Evolutionary conservation across 2,329 filamentous ascomycete species (phyloP).

Genomic region (Fulvia fulva): DNA sequence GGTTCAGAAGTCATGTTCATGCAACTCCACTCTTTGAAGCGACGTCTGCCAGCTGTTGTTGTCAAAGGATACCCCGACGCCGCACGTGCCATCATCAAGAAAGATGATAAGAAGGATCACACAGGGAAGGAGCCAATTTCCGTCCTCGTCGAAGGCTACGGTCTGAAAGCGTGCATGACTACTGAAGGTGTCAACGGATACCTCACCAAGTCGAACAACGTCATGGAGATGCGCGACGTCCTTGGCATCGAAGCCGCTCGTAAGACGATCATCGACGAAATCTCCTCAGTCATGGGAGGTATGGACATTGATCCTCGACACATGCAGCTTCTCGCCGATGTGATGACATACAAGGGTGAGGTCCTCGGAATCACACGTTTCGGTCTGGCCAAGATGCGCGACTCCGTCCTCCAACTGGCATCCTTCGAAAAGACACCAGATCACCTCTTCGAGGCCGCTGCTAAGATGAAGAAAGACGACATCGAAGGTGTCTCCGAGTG

Average conservation of each 20-base stretch:
- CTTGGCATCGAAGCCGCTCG: conserved; percentile 94
- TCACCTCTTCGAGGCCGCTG: conserved; percentile 91
- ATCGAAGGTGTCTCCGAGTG: conserved; percentile 94
- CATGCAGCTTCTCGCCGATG: conserved; percentile 94
- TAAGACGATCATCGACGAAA: conserved; percentile 83
- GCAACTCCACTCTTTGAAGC: conserved; percentile 80
- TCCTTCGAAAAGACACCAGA: conserved; percentile 98
- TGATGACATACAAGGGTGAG: conserved; percentile 99
- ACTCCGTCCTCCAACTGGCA: conserved; percentile 87
- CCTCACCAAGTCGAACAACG: conserved; percentile 71
- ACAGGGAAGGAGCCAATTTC: conserved; percentile 55
- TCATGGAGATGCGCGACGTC: conserved; percentile 83
- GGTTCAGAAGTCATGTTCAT: conserved; percentile 64
- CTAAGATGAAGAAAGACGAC: conserved; percentile 82
- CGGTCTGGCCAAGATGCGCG: conserved; percentile 92
- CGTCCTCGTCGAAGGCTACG: conserved; percentile 88
- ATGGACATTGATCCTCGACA: conserved; percentile 97
- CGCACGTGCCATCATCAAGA: conserved; percentile 82
- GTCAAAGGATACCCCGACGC: conserved; percentile 88
- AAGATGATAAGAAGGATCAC: conserved; percentile 62
- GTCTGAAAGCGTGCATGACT: conserved; percentile 82
- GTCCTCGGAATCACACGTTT: conserved; percentile 95
- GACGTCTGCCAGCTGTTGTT: conserved; percentile 73
- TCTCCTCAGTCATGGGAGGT: conserved; percentile 79
- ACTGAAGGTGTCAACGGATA: conserved; percentile 85